Conservation (phyloP, 2,329 filamentous ascomycete genomes). For the Paraphaeosphaeria minitans region DNA sequence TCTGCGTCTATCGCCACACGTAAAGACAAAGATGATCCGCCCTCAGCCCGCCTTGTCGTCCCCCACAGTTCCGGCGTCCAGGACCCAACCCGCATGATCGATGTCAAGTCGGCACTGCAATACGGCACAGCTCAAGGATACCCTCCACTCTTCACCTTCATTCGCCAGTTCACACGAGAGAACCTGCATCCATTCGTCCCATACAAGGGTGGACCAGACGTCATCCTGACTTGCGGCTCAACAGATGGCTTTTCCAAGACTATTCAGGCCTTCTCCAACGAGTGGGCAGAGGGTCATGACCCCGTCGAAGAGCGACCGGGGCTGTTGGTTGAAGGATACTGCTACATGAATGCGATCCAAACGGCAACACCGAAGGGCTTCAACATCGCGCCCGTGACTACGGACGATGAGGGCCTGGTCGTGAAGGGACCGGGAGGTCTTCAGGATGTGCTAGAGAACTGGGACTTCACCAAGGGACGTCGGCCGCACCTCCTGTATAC, state of each 20-base stretch:
- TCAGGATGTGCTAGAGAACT: conserved; percentile 77
- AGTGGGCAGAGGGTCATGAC: conserved; percentile 73
- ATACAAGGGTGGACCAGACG: conserved; percentile 75
- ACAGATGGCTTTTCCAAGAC: conserved; percentile 86
- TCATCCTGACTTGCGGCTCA: conserved; percentile 78
- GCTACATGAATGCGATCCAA: conserved; percentile 78
- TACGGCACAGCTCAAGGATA: conserved; percentile 86
- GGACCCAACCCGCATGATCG: conserved; percentile 72
- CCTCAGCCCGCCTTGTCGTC: conserved; percentile 65
- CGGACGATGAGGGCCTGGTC: conserved; percentile 82
- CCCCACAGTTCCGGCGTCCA: conserved; percentile 68
- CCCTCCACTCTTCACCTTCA: conserved; percentile 75
- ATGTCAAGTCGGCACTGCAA: conserved; percentile 80
- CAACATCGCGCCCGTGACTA: conserved; percentile 73
- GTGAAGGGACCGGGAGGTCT: conserved; percentile 74
- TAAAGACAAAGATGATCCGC: conserved; percentile 36
- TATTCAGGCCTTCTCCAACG: conserved; percentile 74
- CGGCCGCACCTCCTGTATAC: conserved; percentile 87
- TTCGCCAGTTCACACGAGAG: conserved; percentile 77
- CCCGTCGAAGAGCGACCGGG: conserved; percentile 73
- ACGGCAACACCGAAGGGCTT: conserved; percentile 70
- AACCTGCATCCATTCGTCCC: conserved; percentile 81
- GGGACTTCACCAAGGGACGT: conserved; percentile 75
- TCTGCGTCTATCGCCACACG: conserved; percentile 35
- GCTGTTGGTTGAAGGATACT: conserved; percentile 78